Conservation (phyloP, 1,139 yeast genomes). For the Geotrichum citri-aurantii region DNA sequence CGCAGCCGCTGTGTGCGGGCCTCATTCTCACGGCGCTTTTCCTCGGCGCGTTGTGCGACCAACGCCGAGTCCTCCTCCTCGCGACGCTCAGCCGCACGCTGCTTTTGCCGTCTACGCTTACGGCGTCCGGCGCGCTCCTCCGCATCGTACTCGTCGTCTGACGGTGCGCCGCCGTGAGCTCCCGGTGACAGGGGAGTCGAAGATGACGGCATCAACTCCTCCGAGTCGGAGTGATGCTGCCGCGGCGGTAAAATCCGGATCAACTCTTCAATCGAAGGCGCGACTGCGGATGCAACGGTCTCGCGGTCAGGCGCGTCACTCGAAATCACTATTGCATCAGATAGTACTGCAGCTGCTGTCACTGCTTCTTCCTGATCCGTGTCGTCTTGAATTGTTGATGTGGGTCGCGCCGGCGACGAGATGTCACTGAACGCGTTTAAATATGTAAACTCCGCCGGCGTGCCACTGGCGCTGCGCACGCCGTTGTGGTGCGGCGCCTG, state of each 20-base stretch:
- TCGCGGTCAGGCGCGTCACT: neutral
- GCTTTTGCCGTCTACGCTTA: neutral
- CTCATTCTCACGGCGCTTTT: neutral
- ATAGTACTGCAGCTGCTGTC: neutral
- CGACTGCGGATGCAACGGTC: neutral
- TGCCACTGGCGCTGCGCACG: neutral
- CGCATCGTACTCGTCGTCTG: neutral
- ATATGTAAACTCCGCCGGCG: neutral
- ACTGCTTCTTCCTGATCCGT: neutral
- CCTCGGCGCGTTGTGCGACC: neutral
- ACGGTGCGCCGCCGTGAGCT: neutral
- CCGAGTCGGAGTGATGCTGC: neutral
- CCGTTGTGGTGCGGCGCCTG: neutral
- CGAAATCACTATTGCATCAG: neutral
- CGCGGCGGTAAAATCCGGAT: neutral
- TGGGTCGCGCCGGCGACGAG: neutral
- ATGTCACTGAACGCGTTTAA: neutral
- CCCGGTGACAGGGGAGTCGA: neutral
- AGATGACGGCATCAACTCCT: neutral
- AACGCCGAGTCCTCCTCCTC: neutral
- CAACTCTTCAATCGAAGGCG: neutral
- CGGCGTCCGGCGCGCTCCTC: neutral
- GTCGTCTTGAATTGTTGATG: neutral
- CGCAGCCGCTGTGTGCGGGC: slow-evolving; percentile 4
- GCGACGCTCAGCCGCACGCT: neutral